Evolutionary conservation across 2,329 filamentous ascomycete genomes (phyloP), one percentile per base, ranked within the genome.

Genomic region (Polytolypa hystricis): DNA sequence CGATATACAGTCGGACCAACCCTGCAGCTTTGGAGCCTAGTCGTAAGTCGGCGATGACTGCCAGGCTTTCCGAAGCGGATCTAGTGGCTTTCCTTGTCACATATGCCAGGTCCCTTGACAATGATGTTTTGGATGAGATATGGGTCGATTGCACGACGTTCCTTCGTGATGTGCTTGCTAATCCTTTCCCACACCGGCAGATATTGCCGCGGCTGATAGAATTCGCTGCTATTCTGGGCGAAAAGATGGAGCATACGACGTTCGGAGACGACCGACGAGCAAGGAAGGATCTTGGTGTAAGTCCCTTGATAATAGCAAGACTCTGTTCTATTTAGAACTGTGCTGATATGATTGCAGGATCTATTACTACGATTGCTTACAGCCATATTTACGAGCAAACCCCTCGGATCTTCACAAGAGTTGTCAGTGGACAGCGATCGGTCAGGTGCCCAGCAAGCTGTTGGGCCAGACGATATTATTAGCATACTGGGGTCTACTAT

Each of bases 101-200:
- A 43, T 98, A 98, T 57, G 81, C 86, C 0, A 75, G 75, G 19
- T 91, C 87, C 0, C 69, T 96, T 9, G 91, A 98, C 52, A 91
- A 98, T 51, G 91, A 98, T 64, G 83, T 91, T 11, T 89, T 95
- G 73, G 91, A 98, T 51, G 91, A 98, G 60, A 94, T 98, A 33
- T 98, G 91, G 91, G 72, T 79, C 27, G 89, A 98, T 55, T 98
- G 89, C 56, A 85, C 87, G 51, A 75, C 81, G 0, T 98, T 98
- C 57, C 60, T 96, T 42, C 81, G 79, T 44, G 93, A 98, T 54
- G 73, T 98, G 18, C 69, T 98, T 18, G 78, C 81, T 16, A 98
- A 98, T 52, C 93, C 91, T 1, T 85, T 98, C 51, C 91, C 91
- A 2, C 89, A 98, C 61, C 73, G 91, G 38, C 87, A 95, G 53